Conservation (phyloP, 1,284 basidiomycete genomes). For the Somion occarium region DNA sequence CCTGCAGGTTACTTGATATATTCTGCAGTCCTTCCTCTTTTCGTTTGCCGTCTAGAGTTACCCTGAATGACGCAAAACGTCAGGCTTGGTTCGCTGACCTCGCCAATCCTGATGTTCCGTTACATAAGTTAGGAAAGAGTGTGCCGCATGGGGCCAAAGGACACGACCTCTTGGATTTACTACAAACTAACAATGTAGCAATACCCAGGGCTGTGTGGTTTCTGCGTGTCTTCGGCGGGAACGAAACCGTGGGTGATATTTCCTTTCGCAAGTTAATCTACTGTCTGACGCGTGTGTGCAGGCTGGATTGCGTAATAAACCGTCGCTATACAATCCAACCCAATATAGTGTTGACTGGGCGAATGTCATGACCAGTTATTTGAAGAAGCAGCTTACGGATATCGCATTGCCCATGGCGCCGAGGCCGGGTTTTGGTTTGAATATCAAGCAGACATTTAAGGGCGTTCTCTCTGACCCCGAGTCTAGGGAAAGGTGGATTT, state of each 20-base stretch:
- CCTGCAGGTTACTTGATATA: background rate
- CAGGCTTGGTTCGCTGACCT: conserved; percentile 90
- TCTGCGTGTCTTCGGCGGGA: conserved; percentile 89
- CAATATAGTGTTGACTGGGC: conserved; percentile 93
- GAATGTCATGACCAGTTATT: conserved; percentile 78
- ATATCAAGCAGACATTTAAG: conserved; percentile 77
- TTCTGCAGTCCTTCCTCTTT: conserved; percentile 63
- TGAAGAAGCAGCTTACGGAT: conserved; percentile 86
- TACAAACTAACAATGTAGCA: conserved; percentile 79
- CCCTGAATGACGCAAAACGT: conserved; percentile 85
- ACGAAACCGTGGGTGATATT: conserved; percentile 72
- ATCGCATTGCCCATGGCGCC: conserved; percentile 80
- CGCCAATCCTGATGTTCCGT: conserved; percentile 83
- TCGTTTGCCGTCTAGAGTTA: conserved; percentile 84
- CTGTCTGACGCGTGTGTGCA: conserved; percentile 22
- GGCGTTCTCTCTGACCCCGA: conserved; percentile 70
- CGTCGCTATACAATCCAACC: conserved; percentile 61
- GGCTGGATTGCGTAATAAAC: conserved; percentile 72
- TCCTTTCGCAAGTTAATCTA: background rate
- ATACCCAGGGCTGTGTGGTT: conserved; percentile 93
- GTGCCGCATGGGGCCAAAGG: conserved; percentile 94
- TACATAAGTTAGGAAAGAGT: conserved; percentile 83
- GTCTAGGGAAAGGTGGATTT: conserved; percentile 72
- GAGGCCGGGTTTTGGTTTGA: conserved; percentile 62
- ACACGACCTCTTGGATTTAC: conserved; percentile 84